phyloP scores from a whole-genome alignment of 2,329 filamentous ascomycete genomes.

The Sporothrix mexicana region DNA sequence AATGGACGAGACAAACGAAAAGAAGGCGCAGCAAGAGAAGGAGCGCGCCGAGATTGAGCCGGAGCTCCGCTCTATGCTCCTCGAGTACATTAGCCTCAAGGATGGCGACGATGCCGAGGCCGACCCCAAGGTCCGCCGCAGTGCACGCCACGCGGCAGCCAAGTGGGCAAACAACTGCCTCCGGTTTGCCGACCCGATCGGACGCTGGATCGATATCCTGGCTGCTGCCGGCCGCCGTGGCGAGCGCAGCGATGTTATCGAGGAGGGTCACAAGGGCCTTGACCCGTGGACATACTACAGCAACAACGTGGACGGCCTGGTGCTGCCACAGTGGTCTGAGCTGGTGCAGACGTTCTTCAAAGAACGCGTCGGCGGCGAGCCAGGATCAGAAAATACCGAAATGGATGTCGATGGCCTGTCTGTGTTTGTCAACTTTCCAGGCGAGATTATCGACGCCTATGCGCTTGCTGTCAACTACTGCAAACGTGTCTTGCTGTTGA shows the following conservation, averaged over 20 bases:
- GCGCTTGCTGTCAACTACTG: constrained; percentile 73
- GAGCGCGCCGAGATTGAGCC: constrained; percentile 40
- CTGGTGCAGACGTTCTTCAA: constrained; percentile 59
- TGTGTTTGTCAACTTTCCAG: constrained; percentile 55
- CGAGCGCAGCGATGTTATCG: constrained; percentile 80
- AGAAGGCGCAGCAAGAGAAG: background rate
- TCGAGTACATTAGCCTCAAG: constrained; percentile 67
- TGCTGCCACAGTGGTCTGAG: constrained; percentile 58
- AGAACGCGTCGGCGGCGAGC: constrained; percentile 30
- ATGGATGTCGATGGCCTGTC: constrained; percentile 51
- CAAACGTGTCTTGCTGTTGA: constrained; percentile 58
- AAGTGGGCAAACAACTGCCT: constrained; percentile 91
- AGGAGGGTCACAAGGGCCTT: constrained; percentile 87
- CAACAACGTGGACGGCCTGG: constrained; percentile 45
- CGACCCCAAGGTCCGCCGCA: constrained; percentile 63
- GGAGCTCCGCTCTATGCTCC: constrained; percentile 60
- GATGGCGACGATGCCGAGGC: constrained; percentile 42
- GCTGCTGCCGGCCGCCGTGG: constrained; percentile 70
- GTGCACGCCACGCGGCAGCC: constrained; percentile 79
- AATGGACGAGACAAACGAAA: background rate
- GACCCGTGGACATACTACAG: constrained; percentile 66
- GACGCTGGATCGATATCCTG: constrained; percentile 86
- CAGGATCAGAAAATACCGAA: background rate
- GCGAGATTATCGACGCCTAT: constrained; percentile 61
- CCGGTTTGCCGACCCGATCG: constrained; percentile 76